A percentile compares a stretch with the other conserved stretches of the same genome.
Conservation (phyloP, 2,329 filamentous ascomycete genomes). For the Fusarium sp. region DNA sequence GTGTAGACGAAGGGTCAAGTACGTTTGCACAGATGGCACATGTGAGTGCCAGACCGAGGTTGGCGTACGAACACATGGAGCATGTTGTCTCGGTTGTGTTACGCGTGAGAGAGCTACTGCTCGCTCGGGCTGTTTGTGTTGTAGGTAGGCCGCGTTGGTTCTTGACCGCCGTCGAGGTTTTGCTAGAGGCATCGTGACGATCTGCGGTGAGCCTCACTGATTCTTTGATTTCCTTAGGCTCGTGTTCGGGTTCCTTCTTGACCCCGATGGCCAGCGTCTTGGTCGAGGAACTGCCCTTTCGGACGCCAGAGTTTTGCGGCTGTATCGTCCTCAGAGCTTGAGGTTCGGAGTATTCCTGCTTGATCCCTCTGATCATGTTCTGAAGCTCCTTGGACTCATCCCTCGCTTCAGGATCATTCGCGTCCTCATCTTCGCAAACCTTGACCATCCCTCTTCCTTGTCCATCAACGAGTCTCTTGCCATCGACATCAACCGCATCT, state of each 20-base stretch:
- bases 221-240: background rate
- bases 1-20: slow-evolving; percentile 65
- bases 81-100: slow-evolving; percentile 53
- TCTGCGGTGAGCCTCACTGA: background rate
- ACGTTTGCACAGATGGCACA: slow-evolving; percentile 81
- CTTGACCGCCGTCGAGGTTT: background rate
- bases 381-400: slow-evolving; percentile 75
- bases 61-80: slow-evolving; percentile 76
- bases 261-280: slow-evolving; percentile 5
- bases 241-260: slow-evolving; percentile 25
- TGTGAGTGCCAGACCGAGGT: slow-evolving; percentile 65
- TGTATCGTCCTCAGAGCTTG: background rate
- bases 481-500: slow-evolving; percentile 74
- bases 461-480: slow-evolving; percentile 72
- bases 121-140: background rate
- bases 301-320: background rate
- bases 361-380: slow-evolving; percentile 50
- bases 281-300: background rate
- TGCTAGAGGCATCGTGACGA: background rate
- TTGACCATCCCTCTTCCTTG: slow-evolving; percentile 77
- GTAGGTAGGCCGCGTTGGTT: background rate
- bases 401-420: slow-evolving; percentile 58
- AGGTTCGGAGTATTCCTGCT: slow-evolving; percentile 32
- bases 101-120: background rate
- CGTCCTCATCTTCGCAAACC: slow-evolving; percentile 78